Evolutionary conservation across 176 grass and related monocot genomes (phyloP).

Genomic region (Oryza longistaminata): DNA sequence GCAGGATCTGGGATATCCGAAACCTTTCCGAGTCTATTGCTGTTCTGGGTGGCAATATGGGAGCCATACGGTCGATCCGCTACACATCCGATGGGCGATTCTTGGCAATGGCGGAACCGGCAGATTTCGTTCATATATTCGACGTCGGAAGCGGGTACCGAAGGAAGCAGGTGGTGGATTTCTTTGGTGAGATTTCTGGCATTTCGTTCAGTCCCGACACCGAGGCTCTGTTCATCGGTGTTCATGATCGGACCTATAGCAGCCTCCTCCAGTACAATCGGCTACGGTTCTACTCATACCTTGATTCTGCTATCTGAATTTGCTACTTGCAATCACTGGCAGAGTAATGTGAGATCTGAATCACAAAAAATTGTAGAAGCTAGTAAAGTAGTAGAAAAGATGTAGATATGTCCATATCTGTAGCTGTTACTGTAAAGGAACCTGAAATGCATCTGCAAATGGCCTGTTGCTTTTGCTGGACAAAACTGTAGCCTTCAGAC

Average conservation of each 20-base stretch:
- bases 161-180: constrained; percentile 77
- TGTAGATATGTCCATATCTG: constrained; percentile 6
- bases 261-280: constrained; percentile 73
- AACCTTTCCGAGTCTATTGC: constrained; percentile 72
- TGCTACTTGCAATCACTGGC: neutral
- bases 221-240: constrained; percentile 69
- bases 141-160: constrained; percentile 56
- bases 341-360: neutral
- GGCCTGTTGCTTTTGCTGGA: neutral
- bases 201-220: constrained; percentile 82
- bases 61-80: constrained; percentile 72
- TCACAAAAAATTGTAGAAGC: neutral
- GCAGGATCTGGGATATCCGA: constrained; percentile 81
- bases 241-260: constrained; percentile 59
- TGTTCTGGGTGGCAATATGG: constrained; percentile 72
- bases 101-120: constrained; percentile 74
- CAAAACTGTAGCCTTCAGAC: neutral
- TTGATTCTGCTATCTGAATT: constrained; percentile 61
- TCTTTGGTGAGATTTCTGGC: constrained; percentile 76
- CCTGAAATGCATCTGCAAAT: neutral
- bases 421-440: constrained; percentile 18
- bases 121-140: constrained; percentile 74
- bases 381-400: neutral
- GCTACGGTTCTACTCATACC: constrained; percentile 53
- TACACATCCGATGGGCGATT: constrained; percentile 75